Percentiles rank a stretch among this genome's conserved stretches.
phyloP scores from a whole-genome alignment of 352 stramenopile genomes.

The Halophytophthora polymorphica region DNA sequence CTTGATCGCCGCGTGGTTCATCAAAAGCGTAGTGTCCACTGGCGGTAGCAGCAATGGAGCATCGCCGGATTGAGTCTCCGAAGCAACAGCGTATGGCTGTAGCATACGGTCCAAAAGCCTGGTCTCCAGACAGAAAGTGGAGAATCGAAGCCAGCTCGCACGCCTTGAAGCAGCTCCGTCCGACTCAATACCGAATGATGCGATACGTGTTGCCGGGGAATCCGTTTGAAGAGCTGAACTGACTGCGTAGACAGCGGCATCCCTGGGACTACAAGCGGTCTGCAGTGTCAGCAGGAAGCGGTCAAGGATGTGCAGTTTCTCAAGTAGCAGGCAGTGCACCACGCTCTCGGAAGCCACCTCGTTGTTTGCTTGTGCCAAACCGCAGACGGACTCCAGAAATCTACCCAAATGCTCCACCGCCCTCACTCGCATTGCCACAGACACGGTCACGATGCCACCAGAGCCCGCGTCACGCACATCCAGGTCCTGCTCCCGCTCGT shows the following conservation, averaged over 20 bases:
- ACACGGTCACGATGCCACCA: conserved; percentile 29
- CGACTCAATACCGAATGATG: conserved; percentile 21
- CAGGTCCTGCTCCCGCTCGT: conserved; percentile 30
- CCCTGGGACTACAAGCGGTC: conserved; percentile 8
- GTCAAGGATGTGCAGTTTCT: conserved; percentile 46
- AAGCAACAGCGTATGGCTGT: neutral
- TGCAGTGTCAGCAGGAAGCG: conserved; percentile 49
- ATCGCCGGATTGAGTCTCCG: too few relatives aligned
- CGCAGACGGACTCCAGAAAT: conserved; percentile 27
- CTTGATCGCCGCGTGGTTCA: conserved; percentile 43
- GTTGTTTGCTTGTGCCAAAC: neutral
- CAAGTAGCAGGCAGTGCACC: conserved; percentile 18
- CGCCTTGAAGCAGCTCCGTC: neutral
- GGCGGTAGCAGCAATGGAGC: neutral
- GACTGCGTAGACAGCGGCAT: conserved; percentile 2
- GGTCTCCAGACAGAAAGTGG: conserved; percentile 16
- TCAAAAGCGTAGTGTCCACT: conserved; percentile 35
- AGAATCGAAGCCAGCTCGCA: conserved; percentile 13
- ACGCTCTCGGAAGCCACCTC: neutral
- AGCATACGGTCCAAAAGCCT: conserved; percentile 15
- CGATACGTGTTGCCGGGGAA: conserved; percentile 10
- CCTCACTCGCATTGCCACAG: conserved; percentile 10
- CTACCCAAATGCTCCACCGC: conserved; percentile 23
- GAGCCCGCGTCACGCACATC: conserved; percentile 32
- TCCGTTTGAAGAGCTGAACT: neutral